Base-by-base conservation (phyloP, 768 basidiomycete genomes). In the Serendipita sp. region DNA sequence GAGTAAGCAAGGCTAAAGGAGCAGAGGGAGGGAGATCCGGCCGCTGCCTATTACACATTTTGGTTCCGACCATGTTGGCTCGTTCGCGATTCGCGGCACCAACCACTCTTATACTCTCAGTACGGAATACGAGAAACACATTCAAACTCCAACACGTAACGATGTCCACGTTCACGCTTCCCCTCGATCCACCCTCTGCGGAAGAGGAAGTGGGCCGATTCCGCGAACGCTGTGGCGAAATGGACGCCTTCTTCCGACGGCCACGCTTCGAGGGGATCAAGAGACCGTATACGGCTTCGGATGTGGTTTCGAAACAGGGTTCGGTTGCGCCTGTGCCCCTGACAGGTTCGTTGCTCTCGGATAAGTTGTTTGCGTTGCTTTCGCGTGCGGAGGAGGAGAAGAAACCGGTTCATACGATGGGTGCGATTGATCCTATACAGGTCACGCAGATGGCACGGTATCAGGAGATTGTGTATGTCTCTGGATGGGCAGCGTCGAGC, bases 401-500 rank as follows among this genome's bases (percentile, higher is more conserved):
- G 31, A 76, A 77, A 66, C 90, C 92, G 0, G 81, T 95, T 13
- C 88, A 90, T 68, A 95, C 93, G 1, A 85, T 94, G 82, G 92
- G 92, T 42, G 91, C 90, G 3, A 86, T 96, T 65, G 94, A 96
- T 71, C 91, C 92, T 0, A 81, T 93, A 14, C 92, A 90, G 74
- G 90, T 97, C 87, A 92, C 90, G 0, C 92, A 96, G 74, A 90
- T 91, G 88, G 93, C 90, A 5, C 76, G 75, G 61, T 80, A 88
- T 68, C 87, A 90, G 68, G 87, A 96, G 70, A 84, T 87, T 34
- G 81, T 92, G 2, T 97, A 97, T 68, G 76, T 97, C n/a, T 89
- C 87, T 58, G 93, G 94, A 9, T 95, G 92, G 92, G 91, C 89
- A 16, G 79, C 83, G 26, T 88, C 86, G 45, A 90, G 88, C 66